phyloP scores from a whole-genome alignment of 2,329 filamentous ascomycete species.

The Huntiella omanensis region DNA sequence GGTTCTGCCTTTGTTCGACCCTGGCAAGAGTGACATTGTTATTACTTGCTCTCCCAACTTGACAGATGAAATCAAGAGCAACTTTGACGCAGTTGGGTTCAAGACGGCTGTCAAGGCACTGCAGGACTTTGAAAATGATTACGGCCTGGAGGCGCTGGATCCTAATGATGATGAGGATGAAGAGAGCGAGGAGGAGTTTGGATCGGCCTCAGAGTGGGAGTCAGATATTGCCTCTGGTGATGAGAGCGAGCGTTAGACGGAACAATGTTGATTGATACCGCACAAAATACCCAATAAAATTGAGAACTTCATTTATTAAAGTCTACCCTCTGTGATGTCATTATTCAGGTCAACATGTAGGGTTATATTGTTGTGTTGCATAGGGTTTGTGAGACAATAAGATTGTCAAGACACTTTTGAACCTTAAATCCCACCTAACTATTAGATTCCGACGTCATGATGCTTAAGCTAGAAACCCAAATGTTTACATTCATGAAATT shows the following conservation, averaged over 20 bases:
- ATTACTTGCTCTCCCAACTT: slow-evolving; percentile 76
- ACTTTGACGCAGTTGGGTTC: slow-evolving; percentile 61
- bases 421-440: too few relatives aligned
- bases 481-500: too few relatives aligned
- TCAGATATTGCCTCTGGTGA: slow-evolving; percentile 12
- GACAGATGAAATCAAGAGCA: slow-evolving; percentile 57
- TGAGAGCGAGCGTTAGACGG: slow-evolving; percentile 1
- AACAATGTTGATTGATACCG: neutral
- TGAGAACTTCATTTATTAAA: too few relatives aligned
- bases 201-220: slow-evolving; percentile 15
- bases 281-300: neutral
- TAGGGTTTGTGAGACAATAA: too few relatives aligned
- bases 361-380: too few relatives aligned
- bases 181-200: slow-evolving; percentile 34
- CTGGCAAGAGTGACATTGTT: slow-evolving; percentile 65
- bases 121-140: slow-evolving; percentile 72
- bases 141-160: slow-evolving; percentile 51
- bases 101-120: slow-evolving; percentile 56
- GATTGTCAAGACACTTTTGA: too few relatives aligned
- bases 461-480: too few relatives aligned
- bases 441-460: too few relatives aligned
- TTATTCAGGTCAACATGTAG: too few relatives aligned
- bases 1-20: slow-evolving; percentile 61
- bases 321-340: too few relatives aligned
- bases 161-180: slow-evolving; percentile 43